Conservation (phyloP, 2,329 filamentous ascomycete species). For the Hypoxylon rubiginosum region DNA sequence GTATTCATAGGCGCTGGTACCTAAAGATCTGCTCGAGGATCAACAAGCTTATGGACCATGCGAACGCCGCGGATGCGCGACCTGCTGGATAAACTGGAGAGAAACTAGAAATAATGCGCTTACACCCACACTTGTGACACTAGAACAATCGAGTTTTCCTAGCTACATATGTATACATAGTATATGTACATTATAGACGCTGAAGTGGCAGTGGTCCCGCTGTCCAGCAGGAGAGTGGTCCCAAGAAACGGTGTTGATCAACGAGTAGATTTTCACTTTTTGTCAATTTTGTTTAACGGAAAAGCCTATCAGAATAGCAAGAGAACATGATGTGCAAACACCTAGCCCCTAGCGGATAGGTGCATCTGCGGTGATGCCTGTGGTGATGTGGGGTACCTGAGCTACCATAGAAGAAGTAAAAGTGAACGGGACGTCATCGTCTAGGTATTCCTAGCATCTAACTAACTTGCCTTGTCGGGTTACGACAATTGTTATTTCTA, state of each 20-base stretch:
- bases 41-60: background rate
- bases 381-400: slow-evolving; percentile 31
- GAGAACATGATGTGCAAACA: slow-evolving; percentile 37
- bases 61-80: background rate
- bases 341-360: slow-evolving; percentile 20
- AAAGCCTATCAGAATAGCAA: slow-evolving; percentile 35
- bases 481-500: slow-evolving; percentile 8
- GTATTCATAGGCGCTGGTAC: background rate
- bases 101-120: slow-evolving; percentile 4
- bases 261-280: slow-evolving; percentile 18
- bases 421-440: background rate
- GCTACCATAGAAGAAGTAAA: background rate
- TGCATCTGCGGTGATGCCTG: slow-evolving; percentile 15
- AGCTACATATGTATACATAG: background rate
- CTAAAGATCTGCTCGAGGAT: background rate
- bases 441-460: background rate
- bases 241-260: slow-evolving; percentile 20
- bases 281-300: slow-evolving; percentile 12
- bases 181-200: slow-evolving; percentile 16
- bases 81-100: background rate
- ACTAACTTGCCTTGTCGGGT: background rate
- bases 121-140: background rate
- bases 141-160: slow-evolving; percentile 1
- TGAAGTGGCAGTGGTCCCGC: background rate
- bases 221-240: background rate